These are phyloP conservation scores for Loxodes magnus DNA, from an alignment of 73 alveolate species.

Conservation along the genomic window DNA sequence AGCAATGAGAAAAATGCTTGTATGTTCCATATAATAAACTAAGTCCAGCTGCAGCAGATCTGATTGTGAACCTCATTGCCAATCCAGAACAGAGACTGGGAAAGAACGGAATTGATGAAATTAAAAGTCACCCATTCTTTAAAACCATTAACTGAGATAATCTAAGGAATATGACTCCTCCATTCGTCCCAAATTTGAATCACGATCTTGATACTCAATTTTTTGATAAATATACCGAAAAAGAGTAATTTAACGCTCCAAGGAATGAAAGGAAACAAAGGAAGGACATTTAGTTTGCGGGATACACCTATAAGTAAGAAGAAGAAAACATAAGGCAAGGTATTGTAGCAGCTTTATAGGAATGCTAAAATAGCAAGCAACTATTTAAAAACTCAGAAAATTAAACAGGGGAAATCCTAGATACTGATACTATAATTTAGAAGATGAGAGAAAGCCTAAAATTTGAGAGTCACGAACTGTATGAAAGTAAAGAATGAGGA, in stretches of 20 bases:
- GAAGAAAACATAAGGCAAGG: too few relatives aligned
- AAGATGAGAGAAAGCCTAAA: too few relatives aligned
- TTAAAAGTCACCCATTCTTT: slow-evolving; percentile 87
- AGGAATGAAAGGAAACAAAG: slow-evolving; percentile 13
- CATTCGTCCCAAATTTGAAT: slow-evolving; percentile 47
- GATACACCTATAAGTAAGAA: slow-evolving; percentile 35
- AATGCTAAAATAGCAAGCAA: too few relatives aligned
- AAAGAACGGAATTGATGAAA: slow-evolving; percentile 65
- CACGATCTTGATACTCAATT: slow-evolving; percentile 55
- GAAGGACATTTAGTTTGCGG: slow-evolving; percentile 36
- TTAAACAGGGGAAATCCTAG: too few relatives aligned
- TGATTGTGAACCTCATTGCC: slow-evolving; percentile 56
- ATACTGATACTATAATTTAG: too few relatives aligned
- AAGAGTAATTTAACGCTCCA: slow-evolving; percentile 67
- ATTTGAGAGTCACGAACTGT: too few relatives aligned
- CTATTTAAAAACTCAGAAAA: too few relatives aligned
- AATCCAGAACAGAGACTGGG: slow-evolving; percentile 62
- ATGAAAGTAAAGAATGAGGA: too few relatives aligned
- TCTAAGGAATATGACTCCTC: slow-evolving; percentile 56
- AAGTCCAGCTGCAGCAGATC: slow-evolving; percentile 65
- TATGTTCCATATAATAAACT: slow-evolving; percentile 55
- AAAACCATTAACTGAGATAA: slow-evolving; percentile 75
- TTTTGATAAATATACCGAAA: slow-evolving; percentile 85
- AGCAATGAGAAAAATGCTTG: slow-evolving; percentile 58
- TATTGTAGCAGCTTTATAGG: too few relatives aligned